Evolutionary conservation across 2,329 filamentous ascomycete species (phyloP).

Genomic region (Aspergillus chevalieri): DNA sequence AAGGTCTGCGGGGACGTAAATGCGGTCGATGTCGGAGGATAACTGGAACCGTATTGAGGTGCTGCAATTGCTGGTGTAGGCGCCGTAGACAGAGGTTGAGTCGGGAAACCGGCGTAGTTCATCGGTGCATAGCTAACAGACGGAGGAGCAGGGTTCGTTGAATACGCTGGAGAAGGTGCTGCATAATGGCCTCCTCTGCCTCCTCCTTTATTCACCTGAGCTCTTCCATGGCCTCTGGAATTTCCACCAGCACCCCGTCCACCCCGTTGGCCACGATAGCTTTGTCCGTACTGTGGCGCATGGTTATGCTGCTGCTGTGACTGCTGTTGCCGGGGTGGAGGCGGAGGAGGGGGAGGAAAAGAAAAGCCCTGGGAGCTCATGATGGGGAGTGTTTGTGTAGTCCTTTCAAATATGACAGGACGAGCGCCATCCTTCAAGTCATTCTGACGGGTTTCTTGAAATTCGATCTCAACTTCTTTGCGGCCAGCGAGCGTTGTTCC

Average conservation of each 20-base stretch:
- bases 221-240: slow-evolving; percentile 29
- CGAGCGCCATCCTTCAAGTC: slow-evolving; percentile 21
- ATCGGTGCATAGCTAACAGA: slow-evolving; percentile 23
- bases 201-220: slow-evolving; percentile 26
- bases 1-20: slow-evolving; percentile 21
- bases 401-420: slow-evolving; percentile 20
- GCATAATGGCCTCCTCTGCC: slow-evolving; percentile 20
- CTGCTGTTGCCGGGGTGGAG: slow-evolving; percentile 24
- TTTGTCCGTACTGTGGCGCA: slow-evolving; percentile 21
- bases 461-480: neutral
- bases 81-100: slow-evolving; percentile 18
- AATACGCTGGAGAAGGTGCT: slow-evolving; percentile 16
- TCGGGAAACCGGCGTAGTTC: slow-evolving; percentile 25
- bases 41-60: slow-evolving; percentile 21
- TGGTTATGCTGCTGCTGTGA: slow-evolving; percentile 15
- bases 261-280: slow-evolving; percentile 19
- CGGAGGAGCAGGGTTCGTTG: slow-evolving; percentile 17
- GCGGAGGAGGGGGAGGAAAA: slow-evolving; percentile 43
- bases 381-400: slow-evolving; percentile 15
- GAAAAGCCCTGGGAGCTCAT: slow-evolving; percentile 41
- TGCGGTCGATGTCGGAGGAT: slow-evolving; percentile 12
- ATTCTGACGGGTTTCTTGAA: slow-evolving; percentile 10
- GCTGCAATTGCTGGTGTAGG: slow-evolving; percentile 18
- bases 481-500: slow-evolving; percentile 13
- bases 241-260: slow-evolving; percentile 22